Base-by-base conservation (phyloP, 805 yeast species). In the Saccharomycopsis lassenensis region DNA sequence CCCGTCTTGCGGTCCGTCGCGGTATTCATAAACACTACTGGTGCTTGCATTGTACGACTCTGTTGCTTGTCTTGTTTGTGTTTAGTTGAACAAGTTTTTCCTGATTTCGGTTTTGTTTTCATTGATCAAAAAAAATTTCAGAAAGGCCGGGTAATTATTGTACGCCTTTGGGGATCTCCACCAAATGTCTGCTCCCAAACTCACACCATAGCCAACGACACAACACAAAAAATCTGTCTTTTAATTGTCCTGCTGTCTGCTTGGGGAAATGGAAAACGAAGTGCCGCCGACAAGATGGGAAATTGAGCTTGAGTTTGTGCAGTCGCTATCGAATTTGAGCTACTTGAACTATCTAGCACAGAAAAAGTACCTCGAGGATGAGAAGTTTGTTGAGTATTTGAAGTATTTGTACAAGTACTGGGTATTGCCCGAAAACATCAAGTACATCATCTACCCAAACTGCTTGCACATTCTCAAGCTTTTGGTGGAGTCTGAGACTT, bases 1-100 rank as follows among this genome's bases (percentile, higher is more conserved):
- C 98, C 98, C 25, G 86, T 77, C 56, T 91, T 94, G 54, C 98
- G 77, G 56, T 85, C 94, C 44, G 87, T 81, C 35, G 83, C 72
- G 19, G 96, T 81, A 65, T 89, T 80, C 75, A 80, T 69, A 49
- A 77, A 76, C 46, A 80, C 84, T 32, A 80, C 89, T 31, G 91
- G 91, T 25, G 91, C 89, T 61, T 81, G 89, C 83, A 77, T 77
- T 31, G 35, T 55, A n/a, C n/a, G n/a, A n/a, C n/a, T n/a, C n/a
- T 27, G 19, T 8, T 58, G 56, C 0, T 65, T 70, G 5, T 47
- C 49, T 33, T n/a, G n/a, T n/a, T n/a, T n/a, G n/a, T n/a, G n/a
- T n/a, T n/a, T n/a, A n/a, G n/a, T n/a, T n/a, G n/a, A n/a, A n/a
- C n/a, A n/a, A n/a, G n/a, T n/a, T n/a, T n/a, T n/a, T n/a, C n/a